Base-by-base conservation (phyloP, 208 protist genomes). In the Crithidia bombi region DNA sequence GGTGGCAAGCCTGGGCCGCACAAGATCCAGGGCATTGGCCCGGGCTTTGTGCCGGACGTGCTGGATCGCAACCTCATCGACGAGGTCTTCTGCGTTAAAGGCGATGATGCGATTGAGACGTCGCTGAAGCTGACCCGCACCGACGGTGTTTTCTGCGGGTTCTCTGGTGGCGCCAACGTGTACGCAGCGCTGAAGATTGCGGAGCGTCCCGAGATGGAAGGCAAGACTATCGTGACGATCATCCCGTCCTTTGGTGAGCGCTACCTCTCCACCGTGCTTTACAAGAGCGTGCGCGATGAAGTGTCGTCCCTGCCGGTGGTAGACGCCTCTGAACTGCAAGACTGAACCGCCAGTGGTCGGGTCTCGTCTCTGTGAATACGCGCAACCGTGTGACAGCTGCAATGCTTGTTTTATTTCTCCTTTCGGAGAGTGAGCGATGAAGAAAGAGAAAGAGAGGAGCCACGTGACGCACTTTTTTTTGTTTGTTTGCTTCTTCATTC, bases 11-110 rank as follows among this genome's bases (percentile, higher is more conserved):
- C 91, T 10, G 85, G 89, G 3, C 90, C 91, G 36, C 93, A 97
- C 83, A 84, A 86, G 59, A 97, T 97, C 56, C 93, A 97, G 78
- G 93, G 93, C 25, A 95, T 97, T 63, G 93, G 93, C 17, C 86
- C 93, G 9, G 93, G 93, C 52, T 96, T 97, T 64, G 80, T 97
- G 50, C 93, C 93, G 12, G 65, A 80, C 3, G 85, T 93, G 17
- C 71, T 96, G 3, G 82, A 96, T 68, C 65, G 69, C 43, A 65
- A 9, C 28, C 44, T 94, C 36, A 58, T 96, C 7, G 85, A 94
- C 56, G 90, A 91, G 68, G 83, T 94, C n/a, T 58, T 94, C 43
- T 72, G 72, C 51, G 89, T 97, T 17, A 72, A 75, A 43, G 70
- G 85, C 58, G 81, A 95, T 52, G 78, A 88, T 43, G 83, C 91